Conservation (phyloP, 2,329 filamentous ascomycete species). For the Aspergillus nomiae region DNA sequence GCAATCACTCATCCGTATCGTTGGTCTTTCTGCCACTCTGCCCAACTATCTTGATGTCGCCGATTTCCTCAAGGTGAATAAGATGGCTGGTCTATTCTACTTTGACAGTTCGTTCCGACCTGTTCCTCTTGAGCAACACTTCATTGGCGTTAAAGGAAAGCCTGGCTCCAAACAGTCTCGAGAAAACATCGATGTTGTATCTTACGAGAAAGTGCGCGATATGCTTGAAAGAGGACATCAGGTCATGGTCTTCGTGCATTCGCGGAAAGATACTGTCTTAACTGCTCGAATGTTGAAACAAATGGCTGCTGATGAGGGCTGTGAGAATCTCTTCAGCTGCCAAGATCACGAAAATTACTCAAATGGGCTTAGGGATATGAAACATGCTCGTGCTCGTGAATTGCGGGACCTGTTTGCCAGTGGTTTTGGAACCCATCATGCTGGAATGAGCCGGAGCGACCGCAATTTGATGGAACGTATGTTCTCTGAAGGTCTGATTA, state of each 20-base stretch:
- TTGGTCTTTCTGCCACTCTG: slow-evolving; percentile 91
- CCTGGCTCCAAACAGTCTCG: slow-evolving; percentile 75
- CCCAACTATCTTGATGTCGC: slow-evolving; percentile 97
- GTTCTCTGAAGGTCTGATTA: slow-evolving; percentile 88
- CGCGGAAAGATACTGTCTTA: slow-evolving; percentile 86
- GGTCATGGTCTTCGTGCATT: slow-evolving; percentile 99
- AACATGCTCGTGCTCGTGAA: slow-evolving; percentile 80
- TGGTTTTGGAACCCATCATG: slow-evolving; percentile 93
- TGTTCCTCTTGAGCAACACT: slow-evolving; percentile 95
- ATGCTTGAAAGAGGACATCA: slow-evolving; percentile 94
- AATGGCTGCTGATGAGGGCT: slow-evolving; percentile 79
- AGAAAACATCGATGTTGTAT: slow-evolving; percentile 83
- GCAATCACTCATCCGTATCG: slow-evolving; percentile 92
- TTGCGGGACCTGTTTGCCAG: slow-evolving; percentile 86
- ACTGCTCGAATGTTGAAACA: slow-evolving; percentile 85
- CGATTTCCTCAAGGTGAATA: slow-evolving; percentile 95
- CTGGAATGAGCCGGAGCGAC: slow-evolving; percentile 92
- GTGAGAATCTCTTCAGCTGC: slow-evolving; percentile 81
- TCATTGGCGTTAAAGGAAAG: slow-evolving; percentile 91
- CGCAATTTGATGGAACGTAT: slow-evolving; percentile 93
- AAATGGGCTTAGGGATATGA: slow-evolving; percentile 79
- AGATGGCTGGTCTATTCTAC: slow-evolving; percentile 89
- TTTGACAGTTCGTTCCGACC: slow-evolving; percentile 95
- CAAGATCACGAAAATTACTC: slow-evolving; percentile 76
- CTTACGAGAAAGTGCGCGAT: slow-evolving; percentile 91